Evolutionary conservation across 2,329 filamentous ascomycete genomes (phyloP).

Genomic region (Ceratocystis smalleyi): DNA sequence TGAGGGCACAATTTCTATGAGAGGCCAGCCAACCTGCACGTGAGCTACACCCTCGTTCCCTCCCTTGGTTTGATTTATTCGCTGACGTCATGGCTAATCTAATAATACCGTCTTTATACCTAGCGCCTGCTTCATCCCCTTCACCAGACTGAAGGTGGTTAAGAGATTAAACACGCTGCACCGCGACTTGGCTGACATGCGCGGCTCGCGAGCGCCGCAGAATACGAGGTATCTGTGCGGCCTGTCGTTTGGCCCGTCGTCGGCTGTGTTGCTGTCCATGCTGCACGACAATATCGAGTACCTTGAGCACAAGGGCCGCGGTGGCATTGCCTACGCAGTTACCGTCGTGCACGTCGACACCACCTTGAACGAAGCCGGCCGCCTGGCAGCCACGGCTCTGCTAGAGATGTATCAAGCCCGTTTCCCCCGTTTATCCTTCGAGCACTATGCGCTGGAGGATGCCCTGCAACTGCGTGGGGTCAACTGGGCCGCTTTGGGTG

Average conservation of each 20-base stretch:
- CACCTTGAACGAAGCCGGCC: constrained; percentile 22
- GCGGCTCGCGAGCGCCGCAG: constrained; percentile 23
- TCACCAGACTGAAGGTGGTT: constrained; percentile 61
- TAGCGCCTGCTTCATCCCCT: constrained; percentile 58
- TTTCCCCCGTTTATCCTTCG: constrained; percentile 54
- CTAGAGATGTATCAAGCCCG: constrained; percentile 37
- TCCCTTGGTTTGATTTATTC: constrained; percentile 8
- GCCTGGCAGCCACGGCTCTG: constrained; percentile 31
- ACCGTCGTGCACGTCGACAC: constrained; percentile 42
- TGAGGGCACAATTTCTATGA: constrained; percentile 12
- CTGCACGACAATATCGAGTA: constrained; percentile 53
- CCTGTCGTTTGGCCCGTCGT: constrained; percentile 71
- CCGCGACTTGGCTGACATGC: constrained; percentile 29
- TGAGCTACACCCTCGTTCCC: constrained; percentile 13
- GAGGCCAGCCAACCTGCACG: constrained; percentile 21
- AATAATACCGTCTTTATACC: background rate
- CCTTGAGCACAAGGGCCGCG: constrained; percentile 45
- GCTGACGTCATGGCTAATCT: constrained; percentile 4
- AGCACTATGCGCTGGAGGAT: constrained; percentile 45
- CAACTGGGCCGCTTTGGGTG: constrained; percentile 36
- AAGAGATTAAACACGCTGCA: constrained; percentile 48
- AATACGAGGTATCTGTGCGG: constrained; percentile 48
- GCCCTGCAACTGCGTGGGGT: constrained; percentile 38
- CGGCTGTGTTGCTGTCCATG: constrained; percentile 59
- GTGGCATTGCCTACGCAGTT: constrained; percentile 52